Conservation (phyloP, 2,329 filamentous ascomycete genomes). For the Aspergillus alliaceus region DNA sequence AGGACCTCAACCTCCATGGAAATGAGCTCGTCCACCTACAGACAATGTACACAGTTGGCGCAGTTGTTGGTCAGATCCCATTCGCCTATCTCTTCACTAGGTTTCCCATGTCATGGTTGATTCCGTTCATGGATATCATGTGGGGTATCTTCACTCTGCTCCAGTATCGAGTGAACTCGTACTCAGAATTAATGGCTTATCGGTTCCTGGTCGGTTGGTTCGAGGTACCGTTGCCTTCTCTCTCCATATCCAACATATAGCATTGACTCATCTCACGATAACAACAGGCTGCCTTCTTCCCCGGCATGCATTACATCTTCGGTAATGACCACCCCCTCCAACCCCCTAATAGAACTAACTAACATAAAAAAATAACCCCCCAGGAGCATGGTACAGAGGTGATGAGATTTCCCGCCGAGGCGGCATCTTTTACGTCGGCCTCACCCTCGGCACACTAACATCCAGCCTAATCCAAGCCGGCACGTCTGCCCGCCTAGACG, state of each 20-base stretch:
- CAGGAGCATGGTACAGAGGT: slow-evolving; percentile 50
- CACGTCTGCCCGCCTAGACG: slow-evolving; percentile 42
- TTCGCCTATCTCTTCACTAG: slow-evolving; percentile 53
- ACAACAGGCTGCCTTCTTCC: slow-evolving; percentile 42
- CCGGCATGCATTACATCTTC: slow-evolving; percentile 37
- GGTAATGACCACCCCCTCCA: slow-evolving; percentile 19
- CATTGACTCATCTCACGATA: no score
- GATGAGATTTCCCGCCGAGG: slow-evolving; percentile 51
- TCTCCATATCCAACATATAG: no score
- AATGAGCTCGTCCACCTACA: slow-evolving; percentile 59
- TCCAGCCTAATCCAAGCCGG: slow-evolving; percentile 53
- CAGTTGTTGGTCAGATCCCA: slow-evolving; percentile 53
- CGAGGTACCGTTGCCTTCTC: no score
- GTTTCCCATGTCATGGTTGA: slow-evolving; percentile 50
- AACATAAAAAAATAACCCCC: no score
- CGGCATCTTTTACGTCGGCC: slow-evolving; percentile 54
- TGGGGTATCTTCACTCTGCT: slow-evolving; percentile 61
- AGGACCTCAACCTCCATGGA: slow-evolving; percentile 52
- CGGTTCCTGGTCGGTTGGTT: slow-evolving; percentile 58
- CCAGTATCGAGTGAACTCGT: slow-evolving; percentile 53
- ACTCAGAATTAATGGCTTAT: slow-evolving; percentile 53
- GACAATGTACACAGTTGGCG: slow-evolving; percentile 54
- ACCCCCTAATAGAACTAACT: no score
- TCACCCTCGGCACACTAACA: slow-evolving; percentile 54
- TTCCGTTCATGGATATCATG: slow-evolving; percentile 53